phyloP scores from a whole-genome alignment of 2,329 filamentous ascomycete genomes.

The Beauveria brongniartii region DNA sequence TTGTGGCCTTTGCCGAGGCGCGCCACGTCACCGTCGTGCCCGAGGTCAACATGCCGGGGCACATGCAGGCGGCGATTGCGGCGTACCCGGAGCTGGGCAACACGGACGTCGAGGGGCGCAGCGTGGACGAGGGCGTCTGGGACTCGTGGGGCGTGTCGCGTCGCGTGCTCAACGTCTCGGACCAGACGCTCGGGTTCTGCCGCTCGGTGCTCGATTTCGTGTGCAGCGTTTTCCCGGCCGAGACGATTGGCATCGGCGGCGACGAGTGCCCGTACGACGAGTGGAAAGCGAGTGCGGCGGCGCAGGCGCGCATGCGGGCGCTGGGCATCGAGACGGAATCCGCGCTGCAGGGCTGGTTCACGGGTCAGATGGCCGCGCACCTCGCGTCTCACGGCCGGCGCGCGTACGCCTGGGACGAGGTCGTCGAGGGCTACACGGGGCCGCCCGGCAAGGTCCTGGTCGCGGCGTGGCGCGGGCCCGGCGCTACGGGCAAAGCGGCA shows the following conservation, averaged over 20 bases:
- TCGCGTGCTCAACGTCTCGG: slow-evolving; percentile 15
- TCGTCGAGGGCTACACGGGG: slow-evolving; percentile 12
- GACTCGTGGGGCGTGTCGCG: slow-evolving; percentile 15
- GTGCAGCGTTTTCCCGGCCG: slow-evolving; percentile 13
- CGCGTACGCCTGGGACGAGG: slow-evolving; percentile 15
- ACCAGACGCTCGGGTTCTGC: slow-evolving; percentile 14
- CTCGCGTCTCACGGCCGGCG: slow-evolving; percentile 12
- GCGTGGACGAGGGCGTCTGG: slow-evolving; percentile 3
- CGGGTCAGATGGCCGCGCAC: slow-evolving; percentile 13
- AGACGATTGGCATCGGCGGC: slow-evolving; percentile 14
- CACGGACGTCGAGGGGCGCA: slow-evolving; percentile 8
- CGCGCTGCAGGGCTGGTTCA: slow-evolving; percentile 15
- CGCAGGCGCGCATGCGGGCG: slow-evolving; percentile 11
- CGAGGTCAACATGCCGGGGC: slow-evolving; percentile 17
- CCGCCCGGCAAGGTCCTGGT: slow-evolving; percentile 10
- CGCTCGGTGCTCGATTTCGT: slow-evolving; percentile 13
- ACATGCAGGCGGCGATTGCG: slow-evolving; percentile 17
- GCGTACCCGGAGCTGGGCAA: slow-evolving; percentile 17
- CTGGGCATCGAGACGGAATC: slow-evolving; percentile 13
- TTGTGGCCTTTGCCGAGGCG: slow-evolving; percentile 13
- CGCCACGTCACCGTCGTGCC: slow-evolving; percentile 16
- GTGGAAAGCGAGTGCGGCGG: slow-evolving; percentile 12
- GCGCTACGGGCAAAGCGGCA: slow-evolving; percentile 13
- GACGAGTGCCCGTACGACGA: slow-evolving; percentile 16
- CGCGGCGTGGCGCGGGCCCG: slow-evolving; percentile 14